Conservation (phyloP, 106 monocot species). For the Phalaenopsis aphrodite region DNA sequence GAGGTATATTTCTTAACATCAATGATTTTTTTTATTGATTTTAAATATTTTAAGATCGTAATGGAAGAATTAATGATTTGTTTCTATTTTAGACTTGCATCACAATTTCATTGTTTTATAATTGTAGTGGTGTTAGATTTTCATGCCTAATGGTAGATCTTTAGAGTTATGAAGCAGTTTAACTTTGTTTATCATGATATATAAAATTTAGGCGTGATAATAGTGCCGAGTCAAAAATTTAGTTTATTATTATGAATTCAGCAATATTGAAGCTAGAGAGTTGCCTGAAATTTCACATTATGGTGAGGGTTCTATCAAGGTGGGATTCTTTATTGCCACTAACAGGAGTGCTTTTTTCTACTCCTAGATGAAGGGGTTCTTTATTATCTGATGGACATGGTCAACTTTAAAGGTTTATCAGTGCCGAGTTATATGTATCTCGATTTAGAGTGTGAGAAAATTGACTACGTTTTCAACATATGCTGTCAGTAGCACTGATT, state of each 20-base stretch:
- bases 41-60: not conserved
- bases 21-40: not conserved
- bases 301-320: not conserved
- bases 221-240: not conserved
- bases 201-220: not conserved
- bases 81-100: constrained; percentile 1
- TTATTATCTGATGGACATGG: not conserved
- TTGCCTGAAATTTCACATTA: not conserved
- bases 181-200: not conserved
- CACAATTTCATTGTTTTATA: not conserved
- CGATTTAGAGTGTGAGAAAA: not conserved
- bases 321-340: not conserved
- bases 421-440: not conserved
- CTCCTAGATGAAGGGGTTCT: not conserved
- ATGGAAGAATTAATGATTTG: not conserved
- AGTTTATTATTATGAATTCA: not conserved
- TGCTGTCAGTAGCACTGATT: too few species aligned
- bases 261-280: not conserved
- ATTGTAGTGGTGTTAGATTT: not conserved
- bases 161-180: not conserved
- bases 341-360: not conserved
- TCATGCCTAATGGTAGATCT: not conserved
- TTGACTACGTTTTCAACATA: too few species aligned
- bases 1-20: not conserved
- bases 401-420: not conserved